Evolutionary conservation across 202 grass and related monocot species (phyloP), one percentile per base, ranked within the genome.

Genomic region (Dendrocalamus latiflorus): DNA sequence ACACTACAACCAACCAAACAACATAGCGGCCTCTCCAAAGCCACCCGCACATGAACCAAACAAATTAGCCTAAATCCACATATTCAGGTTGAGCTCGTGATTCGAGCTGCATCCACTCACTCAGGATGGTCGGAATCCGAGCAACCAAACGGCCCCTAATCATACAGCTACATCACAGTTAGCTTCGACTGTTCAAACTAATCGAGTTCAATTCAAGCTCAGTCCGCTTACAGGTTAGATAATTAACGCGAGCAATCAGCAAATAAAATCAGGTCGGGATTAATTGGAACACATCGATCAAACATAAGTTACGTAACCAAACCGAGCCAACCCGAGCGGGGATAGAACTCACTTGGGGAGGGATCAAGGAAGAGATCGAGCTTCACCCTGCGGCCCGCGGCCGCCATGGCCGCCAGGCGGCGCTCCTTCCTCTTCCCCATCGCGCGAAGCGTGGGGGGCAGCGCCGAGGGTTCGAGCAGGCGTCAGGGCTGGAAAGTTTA

Each of bases 351-450:
- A 94, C 91, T 78, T 63, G 87, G 43, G 77, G 90, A 88, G 84
- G 93, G 89, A 78, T 96, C 93, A 17, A 81, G 77, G 81, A 93
- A 99, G 66, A 99, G 96, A 67, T 99, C 93, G 69, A 99, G 96
- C 96, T 94, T 99, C 60, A 92, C 93, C 89, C 96, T 93, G 77
- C 96, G 96, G 54, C 89, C 79, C 56, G 91, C 72, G 26, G 87
- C 75, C 59, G 73, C 82, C 89, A 84, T 96, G 74, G 88, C 89
- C 37, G 90, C 93, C 72, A 91, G 68, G 28, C 96, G 96, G 75
- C 96, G 96, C 70, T 99, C 96, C 87, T 96, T 99, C 83, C 96
- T 91, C 86, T 84, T 94, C 41, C 96, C 96, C 96, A 99, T 99
- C 80, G 80, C 58, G 22, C 68, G 14, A 61, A 65, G 44, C 53